Base-by-base conservation (phyloP, 2,329 filamentous ascomycete genomes). In the Trichoderma guizhouense region DNA sequence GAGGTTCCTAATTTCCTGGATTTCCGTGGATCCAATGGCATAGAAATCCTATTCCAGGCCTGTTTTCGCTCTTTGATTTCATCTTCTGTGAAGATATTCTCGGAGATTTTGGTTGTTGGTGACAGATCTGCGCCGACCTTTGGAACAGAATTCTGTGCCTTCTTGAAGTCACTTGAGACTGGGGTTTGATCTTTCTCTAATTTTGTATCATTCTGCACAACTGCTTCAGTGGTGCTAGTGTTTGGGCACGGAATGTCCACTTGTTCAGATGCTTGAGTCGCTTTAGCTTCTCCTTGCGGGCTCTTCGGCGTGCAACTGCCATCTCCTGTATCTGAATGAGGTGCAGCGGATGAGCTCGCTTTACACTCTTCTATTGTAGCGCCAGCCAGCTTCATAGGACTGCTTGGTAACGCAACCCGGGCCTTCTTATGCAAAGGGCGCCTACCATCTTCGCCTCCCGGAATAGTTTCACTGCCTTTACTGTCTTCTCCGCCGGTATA, bases 31-130 rank as follows among this genome's bases (percentile, higher is more conserved):
- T 76, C 73, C 69, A 80, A 72, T 58, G 81, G 80, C 78, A 81
- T 78, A 51, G 77, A 73, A 73, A 82, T 81, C 71, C 76, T 80
- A 76, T 79, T 75, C 79, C 79, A 81, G 66, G 76, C 76, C 76
- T 77, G 74, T 72, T 74, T 77, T 70, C 80, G 77, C 51, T 74
- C 75, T 73, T 77, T 77, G 39, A 80, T 79, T 70, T 82, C 74
- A 62, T 78, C 73, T 58, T 77, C 75, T 14, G 80, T 80, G 47
- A 80, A 81, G 6, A 71, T 62, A 51, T 68, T 67, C 28, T 61
- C 69, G 24, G 34, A 34, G 26, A 60, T 18, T 61, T 12, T 28
- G 7, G 18, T 36, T 39, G 43, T 11, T 53, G 28, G 12, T 21
- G 5, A n/a, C 12, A n/a, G n/a, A 51, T 51, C 58, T 3, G 18